Evolutionary conservation across 495 filamentous ascomycete species (phyloP).

Genomic region (Aspergillus kassunensis): DNA sequence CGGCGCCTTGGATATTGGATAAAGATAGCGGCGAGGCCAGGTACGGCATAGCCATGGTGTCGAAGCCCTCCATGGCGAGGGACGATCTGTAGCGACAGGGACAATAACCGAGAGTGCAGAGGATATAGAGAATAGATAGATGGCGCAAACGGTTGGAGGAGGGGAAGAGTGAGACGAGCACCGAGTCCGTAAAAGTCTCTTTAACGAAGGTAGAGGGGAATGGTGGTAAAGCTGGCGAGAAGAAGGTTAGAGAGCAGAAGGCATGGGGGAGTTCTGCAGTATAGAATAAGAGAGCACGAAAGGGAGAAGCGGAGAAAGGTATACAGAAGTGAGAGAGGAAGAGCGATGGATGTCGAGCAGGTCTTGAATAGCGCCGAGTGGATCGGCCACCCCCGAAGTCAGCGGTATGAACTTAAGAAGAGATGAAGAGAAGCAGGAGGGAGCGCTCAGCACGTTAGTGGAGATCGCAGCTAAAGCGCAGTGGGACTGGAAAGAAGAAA

Average conservation of each 20-base stretch:
- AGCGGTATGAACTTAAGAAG: background rate
- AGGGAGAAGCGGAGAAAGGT: slow-evolving; percentile 6
- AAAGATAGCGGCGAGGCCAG: slow-evolving; percentile 53
- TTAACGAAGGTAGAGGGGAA: background rate
- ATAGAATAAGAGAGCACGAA: background rate
- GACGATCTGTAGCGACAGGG: slow-evolving; percentile 2
- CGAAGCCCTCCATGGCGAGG: slow-evolving; percentile 59
- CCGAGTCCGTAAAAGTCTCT: background rate
- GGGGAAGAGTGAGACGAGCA: no score
- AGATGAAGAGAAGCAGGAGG: background rate
- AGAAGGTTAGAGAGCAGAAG: slow-evolving; percentile 7
- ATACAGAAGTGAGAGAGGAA: slow-evolving; percentile 15
- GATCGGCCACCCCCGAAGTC: slow-evolving; percentile 24
- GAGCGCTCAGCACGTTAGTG: slow-evolving; percentile 14
- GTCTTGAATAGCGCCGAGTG: slow-evolving; percentile 17
- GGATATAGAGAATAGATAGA: no score
- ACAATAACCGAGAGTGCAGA: no score
- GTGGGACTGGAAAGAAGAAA: slow-evolving; percentile 11
- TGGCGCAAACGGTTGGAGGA: slow-evolving; percentile 1
- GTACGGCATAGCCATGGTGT: slow-evolving; percentile 62
- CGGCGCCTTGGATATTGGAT: slow-evolving; percentile 45
- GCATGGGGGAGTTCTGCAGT: slow-evolving; percentile 7
- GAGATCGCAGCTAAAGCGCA: slow-evolving; percentile 11
- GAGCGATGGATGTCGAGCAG: slow-evolving; percentile 13
- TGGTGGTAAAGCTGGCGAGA: slow-evolving; percentile 9